Evolutionary conservation across 345 rosid genomes (phyloP).

Genomic region (Camelina neglecta): DNA sequence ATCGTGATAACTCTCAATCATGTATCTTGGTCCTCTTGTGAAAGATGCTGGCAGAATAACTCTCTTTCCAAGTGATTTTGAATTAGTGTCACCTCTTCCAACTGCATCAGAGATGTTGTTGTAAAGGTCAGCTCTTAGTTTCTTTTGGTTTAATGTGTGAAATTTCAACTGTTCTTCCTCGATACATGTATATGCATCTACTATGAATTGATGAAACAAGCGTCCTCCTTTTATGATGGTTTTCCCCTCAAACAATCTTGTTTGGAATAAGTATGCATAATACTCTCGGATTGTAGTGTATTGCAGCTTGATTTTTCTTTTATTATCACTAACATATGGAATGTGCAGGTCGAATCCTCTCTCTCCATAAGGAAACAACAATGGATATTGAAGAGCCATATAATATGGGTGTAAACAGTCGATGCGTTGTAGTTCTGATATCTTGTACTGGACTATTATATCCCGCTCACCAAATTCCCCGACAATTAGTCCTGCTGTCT

Average conservation of each 20-base stretch:
- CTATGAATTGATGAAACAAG: not conserved
- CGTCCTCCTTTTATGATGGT: not conserved
- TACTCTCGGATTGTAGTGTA: not conserved
- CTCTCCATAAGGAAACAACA: no score
- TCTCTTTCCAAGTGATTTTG: not conserved
- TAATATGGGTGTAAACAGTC: no score
- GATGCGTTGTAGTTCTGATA: no score
- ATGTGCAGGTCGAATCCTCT: no score
- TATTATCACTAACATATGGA: no score
- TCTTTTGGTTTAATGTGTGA: not conserved
- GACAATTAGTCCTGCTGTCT: no score
- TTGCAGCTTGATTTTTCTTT: no score
- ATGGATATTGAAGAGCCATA: no score
- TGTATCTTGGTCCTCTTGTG: not conserved
- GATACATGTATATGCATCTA: not conserved
- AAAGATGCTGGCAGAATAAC: not conserved
- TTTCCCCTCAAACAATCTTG: not conserved
- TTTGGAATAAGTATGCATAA: not conserved
- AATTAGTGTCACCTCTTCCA: not conserved
- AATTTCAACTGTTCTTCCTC: not conserved
- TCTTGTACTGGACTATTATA: no score
- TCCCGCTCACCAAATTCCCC: no score
- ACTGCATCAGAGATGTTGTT: not conserved
- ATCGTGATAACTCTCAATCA: constrained; percentile 6
- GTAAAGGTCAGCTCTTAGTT: not conserved